phyloP scores from a whole-genome alignment of 805 yeast genomes.

The Barnettozyma populi region DNA sequence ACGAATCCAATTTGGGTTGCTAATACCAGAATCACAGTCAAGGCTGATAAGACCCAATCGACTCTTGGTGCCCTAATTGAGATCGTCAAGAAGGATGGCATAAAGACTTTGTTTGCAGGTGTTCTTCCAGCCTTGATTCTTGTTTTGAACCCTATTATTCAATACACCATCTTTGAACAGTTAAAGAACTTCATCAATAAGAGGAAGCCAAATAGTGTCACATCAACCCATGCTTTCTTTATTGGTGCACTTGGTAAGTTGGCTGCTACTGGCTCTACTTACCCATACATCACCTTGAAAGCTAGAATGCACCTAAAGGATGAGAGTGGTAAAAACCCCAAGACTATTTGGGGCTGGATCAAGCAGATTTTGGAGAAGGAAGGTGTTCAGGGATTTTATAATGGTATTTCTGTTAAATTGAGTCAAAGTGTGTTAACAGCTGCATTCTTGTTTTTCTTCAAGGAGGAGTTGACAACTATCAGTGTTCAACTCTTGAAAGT shows the following conservation, averaged over 20 bases:
- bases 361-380: slow-evolving; percentile 58
- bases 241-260: slow-evolving; percentile 89
- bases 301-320: slow-evolving; percentile 77
- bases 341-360: slow-evolving; percentile 45
- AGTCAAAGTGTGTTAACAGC: slow-evolving; percentile 83
- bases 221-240: slow-evolving; percentile 73
- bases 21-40: slow-evolving; percentile 81
- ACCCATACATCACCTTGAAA: slow-evolving; percentile 87
- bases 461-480: slow-evolving; percentile 70
- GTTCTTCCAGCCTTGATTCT: slow-evolving; percentile 81
- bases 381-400: slow-evolving; percentile 73
- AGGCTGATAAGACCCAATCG: slow-evolving; percentile 26
- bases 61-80: slow-evolving; percentile 55
- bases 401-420: slow-evolving; percentile 75
- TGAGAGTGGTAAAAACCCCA: slow-evolving; percentile 24
- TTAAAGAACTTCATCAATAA: slow-evolving; percentile 60
- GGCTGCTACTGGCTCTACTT: slow-evolving; percentile 82
- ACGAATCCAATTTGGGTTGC: slow-evolving; percentile 96
- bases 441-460: slow-evolving; percentile 84
- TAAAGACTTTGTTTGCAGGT: slow-evolving; percentile 72
- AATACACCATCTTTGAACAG: slow-evolving; percentile 89
- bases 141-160: slow-evolving; percentile 85
- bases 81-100: slow-evolving; percentile 67
- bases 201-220: slow-evolving; percentile 42
- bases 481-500: slow-evolving; percentile 50